Conservation (phyloP, 108 stramenopile genomes). For the Epipyxis sp. region DNA sequence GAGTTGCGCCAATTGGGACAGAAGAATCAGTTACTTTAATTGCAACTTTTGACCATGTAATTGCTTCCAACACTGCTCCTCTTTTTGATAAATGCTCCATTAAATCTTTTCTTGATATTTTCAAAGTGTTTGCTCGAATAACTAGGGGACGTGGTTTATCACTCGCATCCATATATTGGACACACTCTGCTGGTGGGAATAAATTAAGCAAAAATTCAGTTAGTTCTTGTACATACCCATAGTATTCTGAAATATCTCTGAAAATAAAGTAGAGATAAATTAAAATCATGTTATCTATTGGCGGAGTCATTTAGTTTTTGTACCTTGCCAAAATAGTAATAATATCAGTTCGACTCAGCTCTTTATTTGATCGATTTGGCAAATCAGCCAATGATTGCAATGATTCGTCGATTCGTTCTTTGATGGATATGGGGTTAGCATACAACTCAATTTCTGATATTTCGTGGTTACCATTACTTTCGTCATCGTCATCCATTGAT, state of each 20-base stretch:
- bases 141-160: slow-evolving; percentile 91
- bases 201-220: slow-evolving; percentile 88
- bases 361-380: too few species aligned
- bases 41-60: slow-evolving; percentile 97
- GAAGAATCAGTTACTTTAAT: slow-evolving; percentile 90
- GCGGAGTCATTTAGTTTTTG: not conserved
- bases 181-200: slow-evolving; percentile 81
- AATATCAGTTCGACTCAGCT: not conserved
- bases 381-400: too few species aligned
- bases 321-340: not conserved
- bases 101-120: slow-evolving; percentile 90
- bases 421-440: too few species aligned
- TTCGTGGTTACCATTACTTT: too few species aligned
- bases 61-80: slow-evolving; percentile 90
- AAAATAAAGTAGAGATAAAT: not conserved
- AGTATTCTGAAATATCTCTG: slow-evolving; percentile 80
- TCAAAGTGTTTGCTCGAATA: slow-evolving; percentile 94
- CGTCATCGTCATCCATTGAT: too few species aligned
- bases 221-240: slow-evolving; percentile 92
- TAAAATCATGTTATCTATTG: not conserved
- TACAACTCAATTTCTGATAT: too few species aligned
- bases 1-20: slow-evolving; percentile 98
- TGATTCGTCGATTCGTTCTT: too few species aligned
- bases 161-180: slow-evolving; percentile 92
- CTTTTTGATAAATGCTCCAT: slow-evolving; percentile 92